These are phyloP conservation scores for Calendula officinalis DNA, from an alignment of 129 eudicot species.

Conservation along the genomic window DNA sequence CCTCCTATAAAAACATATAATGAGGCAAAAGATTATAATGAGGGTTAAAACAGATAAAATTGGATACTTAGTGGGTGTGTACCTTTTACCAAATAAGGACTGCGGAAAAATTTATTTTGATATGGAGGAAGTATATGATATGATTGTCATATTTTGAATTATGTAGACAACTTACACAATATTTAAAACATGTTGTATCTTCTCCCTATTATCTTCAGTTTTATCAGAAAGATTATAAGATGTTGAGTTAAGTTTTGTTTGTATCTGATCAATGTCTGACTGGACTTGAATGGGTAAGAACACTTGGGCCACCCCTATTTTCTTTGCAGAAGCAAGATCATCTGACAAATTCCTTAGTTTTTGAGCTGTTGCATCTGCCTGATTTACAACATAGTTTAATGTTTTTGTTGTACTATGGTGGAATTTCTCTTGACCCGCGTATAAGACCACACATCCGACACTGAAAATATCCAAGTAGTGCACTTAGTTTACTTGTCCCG, in stretches of 20 bases:
- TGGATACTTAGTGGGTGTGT: too few relatives aligned
- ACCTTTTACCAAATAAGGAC: too few relatives aligned
- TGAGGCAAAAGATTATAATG: too few relatives aligned
- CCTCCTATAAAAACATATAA: slow-evolving; percentile 51
- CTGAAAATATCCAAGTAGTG: slow-evolving; percentile 39
- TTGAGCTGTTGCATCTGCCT: slow-evolving; percentile 63
- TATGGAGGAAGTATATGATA: too few relatives aligned
- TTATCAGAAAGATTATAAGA: slow-evolving; percentile 54
- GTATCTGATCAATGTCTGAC: slow-evolving; percentile 68
- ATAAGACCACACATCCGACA: slow-evolving; percentile 75
- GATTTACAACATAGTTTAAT: slow-evolving; percentile 56
- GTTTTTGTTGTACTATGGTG: slow-evolving; percentile 64
- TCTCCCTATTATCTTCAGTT: slow-evolving; percentile 59
- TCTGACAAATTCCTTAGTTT: slow-evolving; percentile 70
- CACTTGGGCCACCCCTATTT: slow-evolving; percentile 63
- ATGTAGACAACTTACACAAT: slow-evolving; percentile 50
- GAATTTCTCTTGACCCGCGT: slow-evolving; percentile 83
- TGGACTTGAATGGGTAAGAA: slow-evolving; percentile 65
- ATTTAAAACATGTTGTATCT: slow-evolving; percentile 48
- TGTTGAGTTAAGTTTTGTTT: slow-evolving; percentile 56
- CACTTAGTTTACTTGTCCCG: slow-evolving; percentile 16
- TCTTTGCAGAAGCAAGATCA: slow-evolving; percentile 85
- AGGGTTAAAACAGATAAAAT: too few relatives aligned
- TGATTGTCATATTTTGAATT: background rate
- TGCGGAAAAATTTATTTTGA: background rate